Evolutionary conservation across 2,329 filamentous ascomycete species (phyloP).

Genomic region (Claviceps purpurea): DNA sequence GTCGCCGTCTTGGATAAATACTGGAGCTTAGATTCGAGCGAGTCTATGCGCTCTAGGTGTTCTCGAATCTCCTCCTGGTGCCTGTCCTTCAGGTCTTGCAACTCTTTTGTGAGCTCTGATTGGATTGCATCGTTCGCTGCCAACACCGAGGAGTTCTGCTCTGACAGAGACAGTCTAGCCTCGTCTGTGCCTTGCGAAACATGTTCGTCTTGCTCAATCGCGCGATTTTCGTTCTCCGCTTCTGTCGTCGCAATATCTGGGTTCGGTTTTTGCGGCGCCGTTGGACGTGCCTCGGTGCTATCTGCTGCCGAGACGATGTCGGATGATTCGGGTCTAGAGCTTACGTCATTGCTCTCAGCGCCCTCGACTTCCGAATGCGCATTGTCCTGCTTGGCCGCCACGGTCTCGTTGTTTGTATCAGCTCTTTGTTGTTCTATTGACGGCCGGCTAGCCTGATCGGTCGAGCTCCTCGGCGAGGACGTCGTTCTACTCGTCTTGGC

Average conservation of each 20-base stretch:
- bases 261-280: not conserved
- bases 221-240: not conserved
- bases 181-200: not conserved
- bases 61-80: slow-evolving; percentile 72
- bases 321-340: not conserved
- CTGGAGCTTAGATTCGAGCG: slow-evolving; percentile 78
- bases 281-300: not conserved
- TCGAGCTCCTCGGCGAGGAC: slow-evolving; percentile 22
- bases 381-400: not conserved
- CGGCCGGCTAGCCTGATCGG: slow-evolving; percentile 18
- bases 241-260: not conserved
- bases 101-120: slow-evolving; percentile 8
- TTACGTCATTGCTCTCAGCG: not conserved
- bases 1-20: slow-evolving; percentile 73
- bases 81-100: slow-evolving; percentile 14
- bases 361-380: not conserved
- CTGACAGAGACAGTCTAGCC: not conserved
- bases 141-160: not conserved
- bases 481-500: slow-evolving; percentile 30
- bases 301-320: not conserved
- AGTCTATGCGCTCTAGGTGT: slow-evolving; percentile 82
- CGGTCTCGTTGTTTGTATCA: slow-evolving; percentile 10
- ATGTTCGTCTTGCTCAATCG: not conserved
- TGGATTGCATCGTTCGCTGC: not conserved
- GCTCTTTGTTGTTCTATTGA: slow-evolving; percentile 19